phyloP scores from a whole-genome alignment of 2,329 filamentous ascomycete genomes.

The Podosphaera xanthii region DNA sequence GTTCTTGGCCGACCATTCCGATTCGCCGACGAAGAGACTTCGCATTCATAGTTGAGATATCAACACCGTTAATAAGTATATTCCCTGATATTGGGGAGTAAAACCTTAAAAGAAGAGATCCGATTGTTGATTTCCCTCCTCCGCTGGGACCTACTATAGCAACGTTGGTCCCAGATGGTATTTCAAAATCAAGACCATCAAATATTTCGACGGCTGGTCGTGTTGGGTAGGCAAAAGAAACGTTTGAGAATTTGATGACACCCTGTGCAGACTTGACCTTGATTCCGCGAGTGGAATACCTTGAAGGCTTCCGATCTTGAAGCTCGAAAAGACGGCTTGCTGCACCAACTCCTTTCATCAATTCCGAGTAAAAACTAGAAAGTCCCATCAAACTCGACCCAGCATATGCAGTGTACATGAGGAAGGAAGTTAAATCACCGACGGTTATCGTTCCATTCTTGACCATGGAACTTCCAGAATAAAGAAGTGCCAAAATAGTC shows the following conservation, averaged over 20 bases:
- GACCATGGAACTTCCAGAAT: constrained; percentile 79
- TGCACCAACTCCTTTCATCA: constrained; percentile 97
- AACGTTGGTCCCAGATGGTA: constrained; percentile 81
- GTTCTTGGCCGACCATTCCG: constrained; percentile 87
- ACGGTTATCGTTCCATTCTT: constrained; percentile 67
- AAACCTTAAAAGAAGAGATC: constrained; percentile 74
- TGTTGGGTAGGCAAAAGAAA: constrained; percentile 82
- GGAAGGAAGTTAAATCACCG: constrained; percentile 81
- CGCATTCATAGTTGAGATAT: constrained; percentile 70
- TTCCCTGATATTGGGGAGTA: constrained; percentile 60
- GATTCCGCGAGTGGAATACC: constrained; percentile 63
- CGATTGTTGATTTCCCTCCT: constrained; percentile 89
- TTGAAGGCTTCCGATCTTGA: constrained; percentile 69
- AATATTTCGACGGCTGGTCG: constrained; percentile 83
- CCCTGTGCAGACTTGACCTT: constrained; percentile 69
- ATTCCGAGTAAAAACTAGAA: constrained; percentile 87
- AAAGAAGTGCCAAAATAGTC: constrained; percentile 77
- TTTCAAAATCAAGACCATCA: constrained; percentile 68
- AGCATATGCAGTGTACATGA: constrained; percentile 90
- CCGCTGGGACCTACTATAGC: constrained; percentile 92
- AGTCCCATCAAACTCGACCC: constrained; percentile 78
- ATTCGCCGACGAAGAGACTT: constrained; percentile 84
- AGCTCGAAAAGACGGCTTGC: constrained; percentile 92
- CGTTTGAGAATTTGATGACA: constrained; percentile 66
- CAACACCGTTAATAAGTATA: constrained; percentile 65